Conservation (phyloP, 2,329 filamentous ascomycete species). For the Tolypocladium inflatum region DNA sequence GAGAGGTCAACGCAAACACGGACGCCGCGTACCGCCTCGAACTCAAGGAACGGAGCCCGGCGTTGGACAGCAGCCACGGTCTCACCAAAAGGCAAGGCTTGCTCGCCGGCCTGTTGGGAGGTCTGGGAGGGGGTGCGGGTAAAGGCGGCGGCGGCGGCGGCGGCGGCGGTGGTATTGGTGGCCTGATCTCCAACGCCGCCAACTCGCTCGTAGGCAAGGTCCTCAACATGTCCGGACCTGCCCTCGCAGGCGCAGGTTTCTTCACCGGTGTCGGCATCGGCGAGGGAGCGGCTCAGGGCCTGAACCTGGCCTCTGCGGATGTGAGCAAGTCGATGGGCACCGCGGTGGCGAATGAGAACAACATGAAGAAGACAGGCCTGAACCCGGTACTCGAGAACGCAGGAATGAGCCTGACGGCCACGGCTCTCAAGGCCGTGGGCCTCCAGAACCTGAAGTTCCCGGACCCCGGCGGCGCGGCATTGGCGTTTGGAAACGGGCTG, state of each 20-base stretch:
- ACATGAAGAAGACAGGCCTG: slow-evolving; percentile 17
- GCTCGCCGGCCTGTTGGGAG: neutral
- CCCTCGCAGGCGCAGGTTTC: slow-evolving; percentile 8
- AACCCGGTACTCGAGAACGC: slow-evolving; percentile 19
- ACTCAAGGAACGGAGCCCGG: neutral
- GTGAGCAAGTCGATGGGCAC: slow-evolving; percentile 7
- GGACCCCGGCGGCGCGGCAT: slow-evolving; percentile 7
- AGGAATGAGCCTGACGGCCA: slow-evolving; percentile 16
- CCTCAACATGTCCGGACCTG: slow-evolving; percentile 1
- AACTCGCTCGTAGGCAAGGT: neutral
- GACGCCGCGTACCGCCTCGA: neutral
- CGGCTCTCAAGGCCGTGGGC: slow-evolving; percentile 15
- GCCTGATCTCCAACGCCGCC: slow-evolving; percentile 2
- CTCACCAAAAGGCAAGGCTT: neutral
- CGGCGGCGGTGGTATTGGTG: neutral
- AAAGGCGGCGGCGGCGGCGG: neutral
- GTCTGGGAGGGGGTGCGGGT: neutral
- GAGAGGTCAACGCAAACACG: neutral
- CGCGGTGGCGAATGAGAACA: slow-evolving; percentile 15
- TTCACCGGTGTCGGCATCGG: slow-evolving; percentile 16
- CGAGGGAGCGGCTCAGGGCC: slow-evolving; percentile 13
- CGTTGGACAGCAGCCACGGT: neutral
- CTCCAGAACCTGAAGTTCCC: slow-evolving; percentile 7
- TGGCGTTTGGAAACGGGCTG: slow-evolving; percentile 12
- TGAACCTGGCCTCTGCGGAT: slow-evolving; percentile 9